These are phyloP conservation scores for Apiospora arundinis DNA, from an alignment of 2,329 filamentous ascomycete species.

Conservation along the genomic window DNA sequence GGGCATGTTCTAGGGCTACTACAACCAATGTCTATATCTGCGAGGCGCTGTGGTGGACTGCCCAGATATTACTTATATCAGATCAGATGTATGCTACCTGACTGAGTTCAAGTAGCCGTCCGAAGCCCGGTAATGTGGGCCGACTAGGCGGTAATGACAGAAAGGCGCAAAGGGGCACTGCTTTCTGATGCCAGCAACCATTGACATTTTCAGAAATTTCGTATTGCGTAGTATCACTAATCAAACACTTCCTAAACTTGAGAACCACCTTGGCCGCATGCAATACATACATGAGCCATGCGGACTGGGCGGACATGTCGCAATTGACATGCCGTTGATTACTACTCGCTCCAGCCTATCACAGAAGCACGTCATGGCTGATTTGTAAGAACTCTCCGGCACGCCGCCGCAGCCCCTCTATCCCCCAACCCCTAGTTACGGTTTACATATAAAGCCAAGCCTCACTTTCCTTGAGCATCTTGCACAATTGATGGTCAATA, in stretches of 20 bases:
- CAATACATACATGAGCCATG: background rate
- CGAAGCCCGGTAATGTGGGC: background rate
- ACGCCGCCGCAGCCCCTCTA: background rate
- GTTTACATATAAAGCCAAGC: background rate
- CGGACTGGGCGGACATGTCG: background rate
- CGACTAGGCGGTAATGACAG: background rate
- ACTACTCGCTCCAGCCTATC: background rate
- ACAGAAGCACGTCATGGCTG: constrained; percentile 40
- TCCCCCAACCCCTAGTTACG: background rate
- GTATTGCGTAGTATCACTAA: background rate
- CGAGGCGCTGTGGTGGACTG: no score
- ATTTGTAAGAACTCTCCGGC: constrained; percentile 35
- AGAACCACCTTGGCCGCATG: background rate
- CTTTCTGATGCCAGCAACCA: background rate
- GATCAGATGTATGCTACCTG: background rate
- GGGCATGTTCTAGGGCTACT: background rate
- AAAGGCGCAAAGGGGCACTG: background rate
- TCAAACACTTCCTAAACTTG: no score
- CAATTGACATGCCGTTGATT: background rate
- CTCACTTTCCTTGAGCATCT: no score
- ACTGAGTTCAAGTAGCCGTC: background rate
- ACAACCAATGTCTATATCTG: no score
- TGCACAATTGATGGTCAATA: no score
- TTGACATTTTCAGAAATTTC: background rate
- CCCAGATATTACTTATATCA: no score